Percentiles rank a stretch among this genome's conserved stretches.
Conservation (phyloP, 2,329 filamentous ascomycete genomes). For the Ceratocystis ficicola region DNA sequence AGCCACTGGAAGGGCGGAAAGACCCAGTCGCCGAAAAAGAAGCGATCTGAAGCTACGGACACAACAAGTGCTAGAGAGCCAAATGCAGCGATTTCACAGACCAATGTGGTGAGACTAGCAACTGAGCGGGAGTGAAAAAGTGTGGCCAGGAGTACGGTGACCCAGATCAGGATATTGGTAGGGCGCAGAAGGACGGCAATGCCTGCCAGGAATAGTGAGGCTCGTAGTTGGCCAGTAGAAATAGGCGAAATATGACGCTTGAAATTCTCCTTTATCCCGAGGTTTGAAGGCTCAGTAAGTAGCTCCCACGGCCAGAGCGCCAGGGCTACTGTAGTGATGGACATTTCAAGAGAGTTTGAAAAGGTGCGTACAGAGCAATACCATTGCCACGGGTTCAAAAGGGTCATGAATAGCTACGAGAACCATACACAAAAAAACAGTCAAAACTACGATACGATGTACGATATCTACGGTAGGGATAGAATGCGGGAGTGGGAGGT, state of each 20-base stretch:
- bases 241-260: constrained; percentile 1
- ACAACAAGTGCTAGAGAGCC: constrained; percentile 48
- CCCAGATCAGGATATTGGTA: constrained; percentile 82
- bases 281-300: constrained; percentile 31
- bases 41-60: constrained; percentile 56
- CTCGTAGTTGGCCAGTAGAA: constrained; percentile 31
- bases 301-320: constrained; percentile 79
- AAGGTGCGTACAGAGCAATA: constrained; percentile 88
- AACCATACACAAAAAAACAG: constrained; percentile 13
- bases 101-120: constrained; percentile 39
- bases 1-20: constrained; percentile 81
- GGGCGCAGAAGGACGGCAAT: constrained; percentile 75
- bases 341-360: constrained; percentile 89
- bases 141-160: constrained; percentile 44
- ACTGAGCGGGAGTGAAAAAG: constrained; percentile 29
- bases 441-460: constrained; percentile 20
- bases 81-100: constrained; percentile 54
- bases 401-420: constrained; percentile 53
- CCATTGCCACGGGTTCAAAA: constrained; percentile 87
- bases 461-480: constrained; percentile 23
- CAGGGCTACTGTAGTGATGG: constrained; percentile 67
- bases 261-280: constrained; percentile 31
- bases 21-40: constrained; percentile 76
- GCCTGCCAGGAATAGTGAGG: constrained; percentile 63
- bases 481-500: constrained; percentile 22